These are phyloP conservation scores for Barbarea vulgaris DNA, from an alignment of 345 rosid genomes.

Conservation along the genomic window DNA sequence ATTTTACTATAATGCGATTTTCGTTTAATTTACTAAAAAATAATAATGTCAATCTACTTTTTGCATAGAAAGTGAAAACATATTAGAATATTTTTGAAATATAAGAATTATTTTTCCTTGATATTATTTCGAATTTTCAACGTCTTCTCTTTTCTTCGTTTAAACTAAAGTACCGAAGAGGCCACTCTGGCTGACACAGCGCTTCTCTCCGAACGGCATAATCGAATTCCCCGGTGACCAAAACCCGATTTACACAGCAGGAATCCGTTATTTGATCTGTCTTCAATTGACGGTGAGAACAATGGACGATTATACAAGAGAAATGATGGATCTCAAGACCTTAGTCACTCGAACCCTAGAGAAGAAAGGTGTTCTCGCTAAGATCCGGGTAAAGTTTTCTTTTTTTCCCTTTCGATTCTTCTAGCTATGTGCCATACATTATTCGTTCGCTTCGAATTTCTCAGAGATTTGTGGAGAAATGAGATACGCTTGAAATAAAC, in stretches of 20 bases:
- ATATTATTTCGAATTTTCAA: neutral
- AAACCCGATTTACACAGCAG: neutral
- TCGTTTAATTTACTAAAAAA: neutral
- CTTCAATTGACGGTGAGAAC: neutral
- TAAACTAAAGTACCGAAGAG: neutral
- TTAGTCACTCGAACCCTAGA: slow-evolving; percentile 97
- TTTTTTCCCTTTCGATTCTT: neutral
- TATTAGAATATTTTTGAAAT: neutral
- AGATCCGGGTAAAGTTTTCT: slow-evolving; percentile 78
- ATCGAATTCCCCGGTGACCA: slow-evolving; percentile 5
- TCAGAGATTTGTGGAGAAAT: neutral
- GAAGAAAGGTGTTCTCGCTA: slow-evolving; percentile 98
- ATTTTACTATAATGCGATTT: neutral
- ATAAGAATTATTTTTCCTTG: neutral
- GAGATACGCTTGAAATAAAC: neutral
- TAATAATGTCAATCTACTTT: neutral
- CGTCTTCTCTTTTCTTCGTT: slow-evolving; percentile 1
- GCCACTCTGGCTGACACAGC: slow-evolving; percentile 1
- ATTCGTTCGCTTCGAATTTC: neutral
- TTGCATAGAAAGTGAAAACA: neutral
- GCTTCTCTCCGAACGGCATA: slow-evolving; percentile 11
- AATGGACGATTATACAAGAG: slow-evolving; percentile 99
- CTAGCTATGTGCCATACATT: neutral
- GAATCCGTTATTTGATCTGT: slow-evolving; percentile 2
- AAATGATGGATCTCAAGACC: slow-evolving; percentile 99